Conservation (phyloP, 2,329 filamentous ascomycete genomes). For the Sarocladium oryzae region DNA sequence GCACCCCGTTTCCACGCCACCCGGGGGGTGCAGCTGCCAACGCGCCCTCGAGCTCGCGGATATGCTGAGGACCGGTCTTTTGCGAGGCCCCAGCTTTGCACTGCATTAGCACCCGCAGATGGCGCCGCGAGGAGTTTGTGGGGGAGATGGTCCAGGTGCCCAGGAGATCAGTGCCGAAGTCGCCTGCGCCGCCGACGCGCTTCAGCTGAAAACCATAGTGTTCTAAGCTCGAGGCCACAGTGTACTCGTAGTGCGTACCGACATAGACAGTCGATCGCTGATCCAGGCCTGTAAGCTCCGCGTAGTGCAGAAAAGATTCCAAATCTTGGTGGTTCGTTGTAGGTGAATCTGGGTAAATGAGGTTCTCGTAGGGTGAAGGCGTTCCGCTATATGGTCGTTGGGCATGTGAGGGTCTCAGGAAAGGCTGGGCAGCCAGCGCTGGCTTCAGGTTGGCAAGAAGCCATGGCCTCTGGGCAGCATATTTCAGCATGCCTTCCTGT, state of each 20-base stretch:
- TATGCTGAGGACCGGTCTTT: slow-evolving; percentile 48
- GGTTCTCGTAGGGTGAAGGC: not conserved
- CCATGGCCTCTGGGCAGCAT: not conserved
- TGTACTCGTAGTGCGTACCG: slow-evolving; percentile 76
- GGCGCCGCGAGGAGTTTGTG: slow-evolving; percentile 13
- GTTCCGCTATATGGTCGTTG: not conserved
- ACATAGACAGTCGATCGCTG: slow-evolving; percentile 53
- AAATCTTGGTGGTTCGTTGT: slow-evolving; percentile 55
- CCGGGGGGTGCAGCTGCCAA: slow-evolving; percentile 66
- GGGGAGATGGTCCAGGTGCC: slow-evolving; percentile 51
- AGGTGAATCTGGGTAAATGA: slow-evolving; percentile 39
- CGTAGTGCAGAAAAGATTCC: slow-evolving; percentile 58
- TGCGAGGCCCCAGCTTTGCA: slow-evolving; percentile 58
- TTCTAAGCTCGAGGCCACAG: slow-evolving; percentile 47
- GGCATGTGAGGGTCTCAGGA: not conserved
- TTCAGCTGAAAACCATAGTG: slow-evolving; percentile 57
- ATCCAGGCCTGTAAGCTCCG: slow-evolving; percentile 48
- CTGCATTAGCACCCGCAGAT: slow-evolving; percentile 50
- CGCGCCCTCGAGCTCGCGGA: slow-evolving; percentile 75
- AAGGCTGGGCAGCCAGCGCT: not conserved
- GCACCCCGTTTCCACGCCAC: slow-evolving; percentile 58
- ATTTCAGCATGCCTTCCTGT: slow-evolving; percentile 6
- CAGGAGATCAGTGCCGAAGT: slow-evolving; percentile 68
- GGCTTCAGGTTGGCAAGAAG: not conserved
- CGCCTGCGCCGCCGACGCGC: slow-evolving; percentile 59